These are phyloP conservation scores for Fraxinus paxiana DNA, from an alignment of 305 asterid species.

Conservation along the genomic window DNA sequence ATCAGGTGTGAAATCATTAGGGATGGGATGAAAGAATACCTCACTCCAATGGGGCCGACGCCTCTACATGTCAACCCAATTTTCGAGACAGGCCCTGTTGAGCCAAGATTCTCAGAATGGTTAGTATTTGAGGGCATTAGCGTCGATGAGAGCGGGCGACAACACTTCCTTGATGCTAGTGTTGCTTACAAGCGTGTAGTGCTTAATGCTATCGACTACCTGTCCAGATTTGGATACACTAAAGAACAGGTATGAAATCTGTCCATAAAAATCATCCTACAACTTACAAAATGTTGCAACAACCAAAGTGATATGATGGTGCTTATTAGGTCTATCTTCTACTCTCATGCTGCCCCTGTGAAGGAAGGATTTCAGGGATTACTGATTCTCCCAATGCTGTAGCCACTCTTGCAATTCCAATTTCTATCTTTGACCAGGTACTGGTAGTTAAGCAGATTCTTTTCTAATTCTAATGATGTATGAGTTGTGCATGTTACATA, in stretches of 20 bases:
- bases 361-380: constrained; percentile 93
- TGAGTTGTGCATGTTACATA: too few species aligned
- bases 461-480: not conserved
- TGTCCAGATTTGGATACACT: constrained; percentile 81
- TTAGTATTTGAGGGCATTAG: constrained; percentile 93
- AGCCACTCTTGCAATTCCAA: constrained; percentile 88
- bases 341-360: constrained; percentile 94
- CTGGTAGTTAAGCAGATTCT: not conserved
- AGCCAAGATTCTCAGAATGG: constrained; percentile 94
- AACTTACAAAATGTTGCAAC: not conserved
- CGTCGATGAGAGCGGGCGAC: constrained; percentile 83
- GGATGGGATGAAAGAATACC: constrained; percentile 83
- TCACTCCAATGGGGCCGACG: constrained; percentile 97
- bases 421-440: constrained; percentile 92
- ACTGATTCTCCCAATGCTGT: constrained; percentile 87
- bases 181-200: constrained; percentile 93
- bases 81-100: constrained; percentile 86
- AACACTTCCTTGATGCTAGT: constrained; percentile 80
- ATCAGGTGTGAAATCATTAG: constrained; percentile 81
- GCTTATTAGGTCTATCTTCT: constrained; percentile 66
- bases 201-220: constrained; percentile 84
- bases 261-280: not conserved
- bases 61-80: constrained; percentile 80
- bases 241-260: constrained; percentile 65
- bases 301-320: not conserved